Evolutionary conservation across 2,329 filamentous ascomycete species (phyloP), one percentile per base, ranked within the genome.

Genomic region (Claviceps sp.): DNA sequence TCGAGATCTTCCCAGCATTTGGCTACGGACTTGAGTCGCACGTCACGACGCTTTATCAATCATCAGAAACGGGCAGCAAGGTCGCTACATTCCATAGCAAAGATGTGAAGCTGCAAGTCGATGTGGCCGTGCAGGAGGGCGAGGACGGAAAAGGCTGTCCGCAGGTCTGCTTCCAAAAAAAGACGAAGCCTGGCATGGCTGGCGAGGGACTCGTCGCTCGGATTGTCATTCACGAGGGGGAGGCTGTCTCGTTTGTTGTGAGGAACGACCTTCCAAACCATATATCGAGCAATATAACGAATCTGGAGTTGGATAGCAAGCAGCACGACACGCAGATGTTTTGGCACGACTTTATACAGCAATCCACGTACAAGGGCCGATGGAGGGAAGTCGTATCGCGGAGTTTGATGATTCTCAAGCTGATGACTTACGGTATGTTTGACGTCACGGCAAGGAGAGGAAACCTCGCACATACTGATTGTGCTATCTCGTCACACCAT

Each of bases 1-100:
- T 88, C 8, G 82, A 88, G 56, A 70, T 88, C 13, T 87, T 87
- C 57, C 85, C 85, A 1, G 79, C 82, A 1, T 85, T 87, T 62
- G 78, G 82, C 57, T 89, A 88, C 61, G 85, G 82, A 3, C 72
- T 72, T 47, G 79, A 82, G 45, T 56, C 71, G 1, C 85, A 88
- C 61, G 75, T 67, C 2, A 83, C 79, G 4, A 76, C 76, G 2
- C 71, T 85, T 26, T 61, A 75, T 9, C 69, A 74, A 53, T 62
- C 71, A 1, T 62, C 66, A 45, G 62, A 63, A 22, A 53, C 58
- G 3, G 62, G 71, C 46, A 80, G 80, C 66, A 82, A 82, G 61
- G 74, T 78, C 0, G 78, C 83, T 2, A 77, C 75, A 2, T 87
- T 88, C 57, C 76, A 76, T 56, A 79, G 79, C 58, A 68, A 75